Evolutionary conservation across 352 stramenopile genomes (phyloP), one percentile per base, ranked within the genome.

Genomic region (Saprolegnia parasitica): DNA sequence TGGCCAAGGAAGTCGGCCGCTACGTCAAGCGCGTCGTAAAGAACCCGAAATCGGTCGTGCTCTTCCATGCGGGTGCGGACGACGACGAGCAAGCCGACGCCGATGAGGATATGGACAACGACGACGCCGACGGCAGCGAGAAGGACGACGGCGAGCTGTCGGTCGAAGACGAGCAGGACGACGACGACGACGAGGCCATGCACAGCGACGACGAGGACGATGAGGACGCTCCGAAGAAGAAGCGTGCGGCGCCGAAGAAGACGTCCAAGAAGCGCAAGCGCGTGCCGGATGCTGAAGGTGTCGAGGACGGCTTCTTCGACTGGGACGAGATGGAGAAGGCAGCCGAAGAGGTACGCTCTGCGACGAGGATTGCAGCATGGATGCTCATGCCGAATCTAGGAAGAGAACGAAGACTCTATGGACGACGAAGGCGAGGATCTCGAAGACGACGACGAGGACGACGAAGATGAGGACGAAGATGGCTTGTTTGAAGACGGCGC

Each of bases 251-350:
- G 42, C 18, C 42, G 3, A 49, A 49, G 42, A 87, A 83, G 68
- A 56, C 72, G n/a, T 55, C 26, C 6, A 46, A 71, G 26, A 71
- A 64, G 56, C 78, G 80, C 35, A 65, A 65, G 21, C 57, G 58
- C 11, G 54, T 40, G 24, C 58, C 35, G 8, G 37, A 29, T 5
- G 55, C 55, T 5, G 85, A 93, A 73, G 81, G 89, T 18, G 78
- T 79, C 1, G 83, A 91, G 70, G 86, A 92, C 45, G 83, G 83
- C 0, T 94, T 94, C 72, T 94, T 94, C 46, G 81, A 94, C 63
- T 94, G 86, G 86, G 86, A 92, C 32, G 86, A 94, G 72, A 94
- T 94, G 86, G 84, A 94, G 68, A 87, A 85, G 57, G 83, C 86
- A 0, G 86, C 84, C 0, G 86, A 94, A 65, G 86, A 90, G 39